These are phyloP conservation scores for Jaltomata sinuosa DNA, from an alignment of 257 asterid genomes.

Conservation along the genomic window DNA sequence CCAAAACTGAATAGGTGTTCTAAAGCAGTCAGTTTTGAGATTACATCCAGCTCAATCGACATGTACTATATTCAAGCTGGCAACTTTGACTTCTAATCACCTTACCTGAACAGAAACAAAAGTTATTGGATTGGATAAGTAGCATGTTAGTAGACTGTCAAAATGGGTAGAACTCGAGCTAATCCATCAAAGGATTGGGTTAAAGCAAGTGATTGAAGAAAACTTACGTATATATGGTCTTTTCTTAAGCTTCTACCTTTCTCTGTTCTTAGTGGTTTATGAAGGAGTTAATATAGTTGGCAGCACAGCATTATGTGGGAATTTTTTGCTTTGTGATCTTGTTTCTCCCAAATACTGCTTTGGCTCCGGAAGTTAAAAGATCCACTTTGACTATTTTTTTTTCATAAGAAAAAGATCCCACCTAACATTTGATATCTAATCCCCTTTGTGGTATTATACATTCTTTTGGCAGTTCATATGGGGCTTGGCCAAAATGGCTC, in stretches of 20 bases:
- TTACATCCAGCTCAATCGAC: not conserved
- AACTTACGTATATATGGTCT: not conserved
- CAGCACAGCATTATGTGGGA: not conserved
- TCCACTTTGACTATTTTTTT: not conserved
- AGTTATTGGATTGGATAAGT: not conserved
- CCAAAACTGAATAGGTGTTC: not conserved
- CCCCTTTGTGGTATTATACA: not conserved
- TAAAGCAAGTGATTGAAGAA: not conserved
- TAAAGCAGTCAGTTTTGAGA: not conserved
- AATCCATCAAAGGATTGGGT: not conserved
- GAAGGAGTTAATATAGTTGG: not conserved
- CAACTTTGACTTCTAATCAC: not conserved
- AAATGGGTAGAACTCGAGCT: not conserved
- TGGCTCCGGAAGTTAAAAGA: not conserved
- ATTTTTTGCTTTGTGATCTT: not conserved
- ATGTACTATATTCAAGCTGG: not conserved
- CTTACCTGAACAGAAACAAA: not conserved
- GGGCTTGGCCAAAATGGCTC: not conserved
- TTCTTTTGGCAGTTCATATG: not conserved
- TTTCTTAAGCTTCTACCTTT: not conserved
- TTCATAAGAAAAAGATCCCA: not conserved
- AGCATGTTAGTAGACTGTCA: not conserved
- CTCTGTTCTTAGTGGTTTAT: not conserved
- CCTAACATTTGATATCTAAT: not conserved
- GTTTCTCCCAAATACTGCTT: not conserved